phyloP scores from a whole-genome alignment of 2,329 filamentous ascomycete species.

The Periconia digitata region DNA sequence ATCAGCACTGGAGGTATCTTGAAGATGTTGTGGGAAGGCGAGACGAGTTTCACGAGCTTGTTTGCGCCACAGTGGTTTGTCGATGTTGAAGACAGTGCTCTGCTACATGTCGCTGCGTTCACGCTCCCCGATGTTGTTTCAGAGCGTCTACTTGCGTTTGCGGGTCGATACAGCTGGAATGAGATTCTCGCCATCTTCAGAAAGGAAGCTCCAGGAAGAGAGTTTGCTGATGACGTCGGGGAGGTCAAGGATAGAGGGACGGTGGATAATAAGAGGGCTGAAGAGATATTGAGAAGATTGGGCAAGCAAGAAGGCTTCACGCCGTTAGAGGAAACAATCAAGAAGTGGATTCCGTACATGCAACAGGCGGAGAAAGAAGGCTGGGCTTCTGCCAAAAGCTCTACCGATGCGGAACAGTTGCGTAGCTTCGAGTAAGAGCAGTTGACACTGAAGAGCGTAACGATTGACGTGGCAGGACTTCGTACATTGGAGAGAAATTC shows the following conservation, averaged over 20 bases:
- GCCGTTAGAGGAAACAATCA: constrained; percentile 10
- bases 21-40: constrained; percentile 14
- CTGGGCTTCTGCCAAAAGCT: background rate
- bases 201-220: constrained; percentile 40
- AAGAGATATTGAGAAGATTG: constrained; percentile 13
- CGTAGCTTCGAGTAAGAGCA: background rate
- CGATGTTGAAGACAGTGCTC: constrained; percentile 54
- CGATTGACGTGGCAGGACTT: too few species aligned
- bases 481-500: background rate
- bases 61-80: constrained; percentile 43
- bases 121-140: constrained; percentile 48
- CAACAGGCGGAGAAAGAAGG: constrained; percentile 8
- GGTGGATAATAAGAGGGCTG: constrained; percentile 8
- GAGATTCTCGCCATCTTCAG: constrained; percentile 41
- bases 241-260: constrained; percentile 10
- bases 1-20: constrained; percentile 7
- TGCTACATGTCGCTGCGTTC: constrained; percentile 54
- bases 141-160: constrained; percentile 57
- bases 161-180: constrained; percentile 48
- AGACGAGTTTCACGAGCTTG: constrained; percentile 1
- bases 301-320: constrained; percentile 12
- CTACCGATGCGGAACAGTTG: background rate
- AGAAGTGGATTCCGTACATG: constrained; percentile 12
- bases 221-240: constrained; percentile 21
- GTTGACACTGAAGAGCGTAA: too few species aligned